Base-by-base conservation (phyloP, 2,329 filamentous ascomycete genomes). In the Verticillium longisporum region DNA sequence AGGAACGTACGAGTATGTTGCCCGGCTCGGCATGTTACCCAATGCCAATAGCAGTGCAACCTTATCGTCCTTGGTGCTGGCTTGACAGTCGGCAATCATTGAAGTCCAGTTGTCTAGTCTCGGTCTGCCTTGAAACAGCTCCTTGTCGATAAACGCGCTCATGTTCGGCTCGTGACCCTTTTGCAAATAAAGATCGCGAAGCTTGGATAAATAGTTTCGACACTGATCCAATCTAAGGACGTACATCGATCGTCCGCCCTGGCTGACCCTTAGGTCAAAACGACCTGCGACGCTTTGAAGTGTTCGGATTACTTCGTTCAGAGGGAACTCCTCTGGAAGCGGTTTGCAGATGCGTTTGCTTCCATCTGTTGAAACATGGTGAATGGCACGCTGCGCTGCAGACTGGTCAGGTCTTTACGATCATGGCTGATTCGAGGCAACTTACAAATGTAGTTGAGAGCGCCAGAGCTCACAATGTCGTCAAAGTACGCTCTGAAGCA, bases 11-110 rank as follows among this genome's bases (percentile, higher is more conserved):
- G 72, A 75, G 64, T 78, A 78, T 38, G 72, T 72, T 18, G 76
- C 76, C 21, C 75, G 75, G 60, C 75, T 78, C 7, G 77, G 76
- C 77, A 78, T 79, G 63, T 77, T 78, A 65, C 77, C 77, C 72
- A 75, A 74, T 60, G 70, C 71, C 9, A 75, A 77, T 15, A 78
- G 73, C 6, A 77, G 71, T 66, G 77, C 75, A 41, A 76, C 74
- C 56, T 71, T 68, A 57, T 77, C 72, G 55, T 69, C 73, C 68
- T 73, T 72, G 7, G 74, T 73, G 61, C 76, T 72, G 54, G 72
- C 15, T 55, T 75, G 34, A 75, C 72, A 57, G 68, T 72, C 56
- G 76, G 64, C 74, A 75, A 78, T 57, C 75, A 75, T 54, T 9
- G 41, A 54, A 65, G 76, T 77, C 13, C 75, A 76, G 5, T 66